A percentile compares a stretch with the other conserved stretches of the same genome.
Evolutionary conservation across 1,284 basidiomycete genomes (phyloP).

Genomic region (Leccinum colubrinum): DNA sequence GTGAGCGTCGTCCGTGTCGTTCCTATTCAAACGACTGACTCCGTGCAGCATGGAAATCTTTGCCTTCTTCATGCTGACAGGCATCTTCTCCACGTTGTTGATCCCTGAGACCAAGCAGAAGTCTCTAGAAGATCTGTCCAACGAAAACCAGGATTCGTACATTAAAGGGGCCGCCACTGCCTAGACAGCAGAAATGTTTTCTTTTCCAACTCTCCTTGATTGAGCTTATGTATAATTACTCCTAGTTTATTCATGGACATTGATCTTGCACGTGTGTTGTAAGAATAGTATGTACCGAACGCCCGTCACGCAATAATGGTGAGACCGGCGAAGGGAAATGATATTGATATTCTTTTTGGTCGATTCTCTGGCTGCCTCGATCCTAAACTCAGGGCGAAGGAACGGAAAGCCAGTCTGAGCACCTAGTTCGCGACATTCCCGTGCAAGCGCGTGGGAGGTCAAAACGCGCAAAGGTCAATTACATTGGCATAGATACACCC

Average conservation of each 20-base stretch:
- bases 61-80: conserved; percentile 59
- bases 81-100: conserved; percentile 58
- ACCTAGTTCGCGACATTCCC: background rate
- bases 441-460: background rate
- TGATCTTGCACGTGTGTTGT: background rate
- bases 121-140: conserved; percentile 56
- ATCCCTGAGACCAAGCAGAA: conserved; percentile 60
- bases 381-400: background rate
- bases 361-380: background rate
- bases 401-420: background rate
- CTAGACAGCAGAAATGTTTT: conserved; percentile 8
- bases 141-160: conserved; percentile 50
- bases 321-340: background rate
- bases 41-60: conserved; percentile 45
- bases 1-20: conserved; percentile 24
- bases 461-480: background rate
- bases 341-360: background rate
- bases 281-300: background rate
- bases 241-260: conserved; percentile 1
- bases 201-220: background rate
- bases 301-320: background rate
- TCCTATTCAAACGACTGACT: background rate
- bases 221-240: conserved; percentile 1
- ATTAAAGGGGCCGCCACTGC: conserved; percentile 30
- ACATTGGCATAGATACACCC: conserved; percentile 2